Evolutionary conservation across 2,329 filamentous ascomycete species (phyloP), one percentile per base, ranked within the genome.

Genomic region (Torrubiella hemipterigena): DNA sequence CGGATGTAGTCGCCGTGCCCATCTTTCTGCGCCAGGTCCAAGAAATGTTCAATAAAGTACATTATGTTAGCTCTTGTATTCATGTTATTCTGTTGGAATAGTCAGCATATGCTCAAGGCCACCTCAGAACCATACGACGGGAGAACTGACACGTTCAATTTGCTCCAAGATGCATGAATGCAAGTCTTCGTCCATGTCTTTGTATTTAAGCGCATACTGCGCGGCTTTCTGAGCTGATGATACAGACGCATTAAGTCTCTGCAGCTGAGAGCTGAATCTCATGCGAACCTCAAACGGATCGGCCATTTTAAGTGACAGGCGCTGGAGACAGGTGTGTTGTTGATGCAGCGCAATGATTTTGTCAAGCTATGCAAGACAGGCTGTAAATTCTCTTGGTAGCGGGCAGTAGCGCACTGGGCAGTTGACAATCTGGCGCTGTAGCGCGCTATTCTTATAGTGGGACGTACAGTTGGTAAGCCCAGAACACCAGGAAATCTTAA

Each of bases 211-310:
- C 11, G 91, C 91, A 76, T 93, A 98, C 52, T 87, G 80, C 17
- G 91, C 89, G 4, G 87, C 84, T 61, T 95, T 95, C 48, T 89
- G 82, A 2, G 86, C 81, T 11, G 86, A 89, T 11, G 80, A 81
- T 35, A 91, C 80, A 5, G 83, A 89, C 10, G 91, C 91, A 53
- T 87, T 93, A 38, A 98, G 75, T 52, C 91, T 83, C 43, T 93
- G 80, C 16, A 98, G 73, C 53, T 91, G 82, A 31, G 72, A 72
- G 32, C 85, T 95, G 66, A 98, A 98, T 58, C 86, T 86, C 73
- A 98, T 87, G 51, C 91, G 87, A 46, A 96, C 89, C 65, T 96
- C 91, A 57, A 98, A 98, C 6, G 93, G 91, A 59, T 98, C 87
- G 29, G 68, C 61, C 68, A 73, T 75, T 21, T 17, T 18, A 13